Base-by-base conservation (phyloP, 2,329 filamentous ascomycete species). In the Cercospora citrullina region DNA sequence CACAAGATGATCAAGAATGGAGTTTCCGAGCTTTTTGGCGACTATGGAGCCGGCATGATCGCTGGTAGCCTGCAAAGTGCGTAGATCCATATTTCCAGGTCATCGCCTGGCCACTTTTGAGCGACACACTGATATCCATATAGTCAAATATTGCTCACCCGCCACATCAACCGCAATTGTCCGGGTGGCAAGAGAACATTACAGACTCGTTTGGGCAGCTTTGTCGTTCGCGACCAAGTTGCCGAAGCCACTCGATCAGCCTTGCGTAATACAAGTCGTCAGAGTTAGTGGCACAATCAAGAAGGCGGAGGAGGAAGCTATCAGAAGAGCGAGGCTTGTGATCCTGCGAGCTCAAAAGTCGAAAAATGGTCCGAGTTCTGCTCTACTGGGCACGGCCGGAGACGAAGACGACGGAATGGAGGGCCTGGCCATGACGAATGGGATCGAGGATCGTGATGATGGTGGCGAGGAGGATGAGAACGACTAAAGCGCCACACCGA, bases 161-260 rank as follows among this genome's bases (percentile, higher is more conserved):
- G 91, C 93, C n/a, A 99, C 95, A 0, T 96, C 92, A 5, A 99
- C 94, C 1, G 93, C 94, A 64, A 99, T 99, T 68, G 84, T 99
- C 45, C 88, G 91, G 70, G 92, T 94, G 71, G 88, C 92, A 3
- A 89, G 95, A 66, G 88, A 89, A 16, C 90, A 96, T 72, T 96
- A 94, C 78, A 87, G 92, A 58, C 86, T 97, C 70, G 89, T 97
- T 4, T 99, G 95, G 95, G 90, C 93, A 0, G 92, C 93, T 0
- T 82, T 99, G 63, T 92, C 92, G 0, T 91, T 93, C 73, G 90
- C 95, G 83, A 89, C 89, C 23, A 85, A 81, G 16, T 82, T 97
- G 0, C 92, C 87, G 1, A 82, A 84, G 83, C 76, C 81, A 1
- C 86, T 80, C n/a, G 76, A 87, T 26, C 83, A 85, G 67, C 84